phyloP scores from a whole-genome alignment of 106 monocot species.

The Allium cepa region DNA sequence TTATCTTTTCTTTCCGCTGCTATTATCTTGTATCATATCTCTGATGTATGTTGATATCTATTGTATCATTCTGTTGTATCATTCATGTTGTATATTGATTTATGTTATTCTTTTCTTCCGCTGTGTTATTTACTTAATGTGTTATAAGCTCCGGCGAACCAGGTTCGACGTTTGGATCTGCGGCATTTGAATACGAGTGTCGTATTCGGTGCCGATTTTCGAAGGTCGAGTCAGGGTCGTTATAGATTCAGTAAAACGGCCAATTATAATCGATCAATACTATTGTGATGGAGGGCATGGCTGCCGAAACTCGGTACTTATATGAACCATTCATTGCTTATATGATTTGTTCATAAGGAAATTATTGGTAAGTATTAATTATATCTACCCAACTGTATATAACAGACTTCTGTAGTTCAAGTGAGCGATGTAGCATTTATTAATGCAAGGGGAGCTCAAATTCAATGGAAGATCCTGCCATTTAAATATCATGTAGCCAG shows the following conservation, averaged over 20 bases:
- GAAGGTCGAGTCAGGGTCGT: no score
- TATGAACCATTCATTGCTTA: neutral
- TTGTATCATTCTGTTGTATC: no score
- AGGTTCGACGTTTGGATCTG: no score
- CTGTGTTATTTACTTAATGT: no score
- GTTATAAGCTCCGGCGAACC: no score
- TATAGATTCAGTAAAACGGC: neutral
- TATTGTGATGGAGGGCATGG: neutral
- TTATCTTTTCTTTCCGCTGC: no score
- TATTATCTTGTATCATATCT: no score
- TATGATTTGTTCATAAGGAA: neutral
- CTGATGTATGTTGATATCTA: no score
- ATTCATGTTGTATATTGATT: no score
- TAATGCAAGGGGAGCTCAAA: neutral
- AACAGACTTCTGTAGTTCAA: neutral
- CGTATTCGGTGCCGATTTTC: no score
- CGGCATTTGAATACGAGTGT: no score
- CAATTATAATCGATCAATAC: constrained; percentile 8
- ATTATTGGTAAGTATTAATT: neutral
- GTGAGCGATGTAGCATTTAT: neutral
- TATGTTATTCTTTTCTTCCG: no score
- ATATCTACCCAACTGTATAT: neutral
- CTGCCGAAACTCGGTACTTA: constrained; percentile 5
- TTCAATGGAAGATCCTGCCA: neutral
- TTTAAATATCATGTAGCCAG: neutral